Evolutionary conservation across 2,329 filamentous ascomycete genomes (phyloP).

Genomic region (Penicillium sp.): DNA sequence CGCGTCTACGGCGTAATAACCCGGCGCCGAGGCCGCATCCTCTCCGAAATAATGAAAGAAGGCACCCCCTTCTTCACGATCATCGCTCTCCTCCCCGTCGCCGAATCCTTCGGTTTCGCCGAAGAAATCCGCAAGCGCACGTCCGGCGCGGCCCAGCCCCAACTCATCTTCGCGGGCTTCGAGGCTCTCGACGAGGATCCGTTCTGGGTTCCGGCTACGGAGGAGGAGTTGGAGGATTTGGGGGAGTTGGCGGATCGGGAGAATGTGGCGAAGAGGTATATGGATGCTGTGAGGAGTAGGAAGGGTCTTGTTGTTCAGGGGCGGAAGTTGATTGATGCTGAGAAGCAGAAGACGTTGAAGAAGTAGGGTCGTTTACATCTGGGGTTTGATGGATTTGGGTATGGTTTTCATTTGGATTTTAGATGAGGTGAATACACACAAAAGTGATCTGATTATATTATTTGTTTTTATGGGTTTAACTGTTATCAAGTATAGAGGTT

Average conservation of each 20-base stretch:
- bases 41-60: conserved; percentile 90
- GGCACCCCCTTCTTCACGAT: conserved; percentile 98
- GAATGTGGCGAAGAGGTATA: conserved; percentile 95
- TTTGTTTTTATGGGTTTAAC: not conserved
- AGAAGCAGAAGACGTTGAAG: conserved; percentile 85
- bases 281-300: conserved; percentile 82
- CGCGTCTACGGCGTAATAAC: conserved; percentile 98
- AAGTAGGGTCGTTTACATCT: conserved; percentile 41
- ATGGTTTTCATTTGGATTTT: not conserved
- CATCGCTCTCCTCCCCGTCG: conserved; percentile 83
- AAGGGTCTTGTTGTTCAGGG: conserved; percentile 89
- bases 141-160: conserved; percentile 86
- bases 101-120: conserved; percentile 92
- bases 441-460: not conserved
- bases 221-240: conserved; percentile 94
- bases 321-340: conserved; percentile 76
- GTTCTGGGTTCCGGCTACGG: conserved; percentile 96
- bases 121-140: conserved; percentile 97
- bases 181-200: conserved; percentile 94
- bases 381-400: not conserved
- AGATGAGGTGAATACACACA: not conserved
- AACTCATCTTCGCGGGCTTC: conserved; percentile 91
- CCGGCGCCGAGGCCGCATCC: conserved; percentile 83
- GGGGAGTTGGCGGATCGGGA: conserved; percentile 92
- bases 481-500: not conserved